Conservation (phyloP, 257 asterid species). For the Scutellaria barbata region DNA sequence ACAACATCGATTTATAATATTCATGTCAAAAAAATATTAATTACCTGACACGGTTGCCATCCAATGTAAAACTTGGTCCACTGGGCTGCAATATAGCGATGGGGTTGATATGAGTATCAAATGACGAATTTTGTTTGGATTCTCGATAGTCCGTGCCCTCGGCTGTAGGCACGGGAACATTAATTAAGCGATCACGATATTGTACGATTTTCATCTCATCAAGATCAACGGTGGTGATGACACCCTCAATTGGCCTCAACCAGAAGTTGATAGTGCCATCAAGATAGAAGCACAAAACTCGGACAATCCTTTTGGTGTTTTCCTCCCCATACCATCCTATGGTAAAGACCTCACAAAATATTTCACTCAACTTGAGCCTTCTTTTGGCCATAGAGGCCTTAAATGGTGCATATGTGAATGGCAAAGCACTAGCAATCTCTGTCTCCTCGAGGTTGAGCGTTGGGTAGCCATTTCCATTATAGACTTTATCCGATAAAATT, state of each 20-base stretch:
- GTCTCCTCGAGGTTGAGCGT: constrained; percentile 46
- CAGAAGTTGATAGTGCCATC: constrained; percentile 54
- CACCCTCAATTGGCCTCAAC: constrained; percentile 63
- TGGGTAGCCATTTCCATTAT: constrained; percentile 54
- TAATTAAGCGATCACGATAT: constrained; percentile 42
- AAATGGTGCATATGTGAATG: constrained; percentile 44
- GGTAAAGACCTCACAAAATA: constrained; percentile 38
- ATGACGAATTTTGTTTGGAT: constrained; percentile 14
- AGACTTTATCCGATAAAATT: constrained; percentile 37
- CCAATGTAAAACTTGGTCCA: constrained; percentile 48
- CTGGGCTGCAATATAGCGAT: constrained; percentile 39
- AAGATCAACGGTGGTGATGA: constrained; percentile 47
- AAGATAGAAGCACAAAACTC: constrained; percentile 45
- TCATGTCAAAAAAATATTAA: too few species aligned
- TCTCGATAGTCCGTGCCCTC: constrained; percentile 52
- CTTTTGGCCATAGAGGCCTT: constrained; percentile 47
- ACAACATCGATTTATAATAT: too few species aligned
- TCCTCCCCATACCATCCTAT: constrained; percentile 59
- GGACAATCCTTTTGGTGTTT: constrained; percentile 36
- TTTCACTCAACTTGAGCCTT: constrained; percentile 50
- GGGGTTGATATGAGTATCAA: constrained; percentile 26
- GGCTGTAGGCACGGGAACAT: constrained; percentile 54
- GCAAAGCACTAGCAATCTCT: constrained; percentile 32
- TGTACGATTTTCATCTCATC: constrained; percentile 48
- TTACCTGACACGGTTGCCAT: constrained; percentile 54